Percentiles rank a stretch among this genome's conserved stretches.
Conservation (phyloP, 768 basidiomycete genomes). For the Solioccasus polychromus region DNA sequence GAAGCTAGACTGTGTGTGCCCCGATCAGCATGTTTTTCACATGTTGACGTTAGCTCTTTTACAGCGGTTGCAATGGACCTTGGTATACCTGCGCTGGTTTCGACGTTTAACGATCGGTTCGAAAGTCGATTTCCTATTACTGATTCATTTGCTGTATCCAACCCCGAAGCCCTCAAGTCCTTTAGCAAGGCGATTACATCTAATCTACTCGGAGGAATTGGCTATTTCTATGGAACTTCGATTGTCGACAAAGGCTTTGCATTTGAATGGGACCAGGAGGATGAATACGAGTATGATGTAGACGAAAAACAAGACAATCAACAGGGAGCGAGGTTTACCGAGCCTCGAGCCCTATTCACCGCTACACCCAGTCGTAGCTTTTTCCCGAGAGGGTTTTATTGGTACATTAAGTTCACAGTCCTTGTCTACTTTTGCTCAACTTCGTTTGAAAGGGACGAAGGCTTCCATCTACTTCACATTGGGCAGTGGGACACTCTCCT, state of each 20-base stretch:
- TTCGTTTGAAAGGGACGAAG: constrained; percentile 77
- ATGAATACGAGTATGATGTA: constrained; percentile 39
- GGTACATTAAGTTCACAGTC: constrained; percentile 43
- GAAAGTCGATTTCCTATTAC: constrained; percentile 66
- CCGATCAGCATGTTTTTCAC: neutral
- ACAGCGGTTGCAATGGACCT: constrained; percentile 63
- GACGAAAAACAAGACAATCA: constrained; percentile 35
- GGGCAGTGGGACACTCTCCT: constrained; percentile 93
- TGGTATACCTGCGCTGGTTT: constrained; percentile 64
- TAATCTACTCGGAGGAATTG: constrained; percentile 89
- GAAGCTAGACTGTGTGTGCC: constrained; percentile 57
- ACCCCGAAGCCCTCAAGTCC: constrained; percentile 47
- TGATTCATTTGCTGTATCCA: constrained; percentile 46
- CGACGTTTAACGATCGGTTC: constrained; percentile 67
- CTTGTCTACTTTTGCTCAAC: neutral
- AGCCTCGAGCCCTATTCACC: constrained; percentile 75
- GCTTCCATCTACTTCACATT: constrained; percentile 90
- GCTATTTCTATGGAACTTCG: constrained; percentile 91
- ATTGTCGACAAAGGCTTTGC: constrained; percentile 83
- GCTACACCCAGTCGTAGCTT: constrained; percentile 96
- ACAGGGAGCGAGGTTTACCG: constrained; percentile 64
- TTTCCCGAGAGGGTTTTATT: constrained; percentile 97
- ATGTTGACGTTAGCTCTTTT: neutral
- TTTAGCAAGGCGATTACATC: constrained; percentile 91
- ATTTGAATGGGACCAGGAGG: constrained; percentile 87